phyloP scores from a whole-genome alignment of 2,329 filamentous ascomycete genomes.

The Verticillium isaacii region DNA sequence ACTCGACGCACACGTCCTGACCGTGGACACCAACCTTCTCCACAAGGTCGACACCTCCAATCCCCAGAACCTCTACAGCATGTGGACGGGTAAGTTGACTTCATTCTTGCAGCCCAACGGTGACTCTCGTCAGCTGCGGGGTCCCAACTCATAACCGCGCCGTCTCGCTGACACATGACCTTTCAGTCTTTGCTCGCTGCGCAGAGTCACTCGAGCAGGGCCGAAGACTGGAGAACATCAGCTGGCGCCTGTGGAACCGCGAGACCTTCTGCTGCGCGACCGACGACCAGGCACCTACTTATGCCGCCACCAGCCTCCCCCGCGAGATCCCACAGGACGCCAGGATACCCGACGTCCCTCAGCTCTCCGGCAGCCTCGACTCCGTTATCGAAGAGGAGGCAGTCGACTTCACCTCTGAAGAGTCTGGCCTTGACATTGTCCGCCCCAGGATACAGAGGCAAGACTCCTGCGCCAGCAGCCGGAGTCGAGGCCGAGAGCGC shows the following conservation, averaged over 20 bases:
- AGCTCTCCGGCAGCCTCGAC: conserved; percentile 73
- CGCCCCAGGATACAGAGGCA: conserved; percentile 65
- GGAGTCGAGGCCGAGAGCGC: conserved; percentile 70
- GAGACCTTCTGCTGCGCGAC: conserved; percentile 85
- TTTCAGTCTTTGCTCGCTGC: conserved; percentile 84
- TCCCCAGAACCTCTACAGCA: conserved; percentile 88
- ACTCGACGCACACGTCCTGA: conserved; percentile 80
- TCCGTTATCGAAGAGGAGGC: conserved; percentile 67
- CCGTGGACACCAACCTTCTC: conserved; percentile 86
- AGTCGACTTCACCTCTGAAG: conserved; percentile 51
- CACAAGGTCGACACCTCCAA: conserved; percentile 93
- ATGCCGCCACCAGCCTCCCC: conserved; percentile 38
- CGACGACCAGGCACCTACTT: conserved; percentile 44
- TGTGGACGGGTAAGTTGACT: conserved; percentile 81
- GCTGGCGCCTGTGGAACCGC: conserved; percentile 91
- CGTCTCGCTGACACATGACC: conserved; percentile 1
- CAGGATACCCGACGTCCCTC: conserved; percentile 54
- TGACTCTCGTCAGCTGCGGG: not conserved
- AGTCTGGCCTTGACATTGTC: conserved; percentile 51
- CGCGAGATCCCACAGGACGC: conserved; percentile 41
- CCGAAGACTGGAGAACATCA: conserved; percentile 87
- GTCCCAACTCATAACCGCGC: conserved; percentile 3
- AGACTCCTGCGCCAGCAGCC: conserved; percentile 65
- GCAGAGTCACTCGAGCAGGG: conserved; percentile 92
- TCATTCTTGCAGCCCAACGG: not conserved